Evolutionary conservation across 805 yeast species (phyloP), one percentile per base, ranked within the genome.

Genomic region (Saccharomycopsis sp.): DNA sequence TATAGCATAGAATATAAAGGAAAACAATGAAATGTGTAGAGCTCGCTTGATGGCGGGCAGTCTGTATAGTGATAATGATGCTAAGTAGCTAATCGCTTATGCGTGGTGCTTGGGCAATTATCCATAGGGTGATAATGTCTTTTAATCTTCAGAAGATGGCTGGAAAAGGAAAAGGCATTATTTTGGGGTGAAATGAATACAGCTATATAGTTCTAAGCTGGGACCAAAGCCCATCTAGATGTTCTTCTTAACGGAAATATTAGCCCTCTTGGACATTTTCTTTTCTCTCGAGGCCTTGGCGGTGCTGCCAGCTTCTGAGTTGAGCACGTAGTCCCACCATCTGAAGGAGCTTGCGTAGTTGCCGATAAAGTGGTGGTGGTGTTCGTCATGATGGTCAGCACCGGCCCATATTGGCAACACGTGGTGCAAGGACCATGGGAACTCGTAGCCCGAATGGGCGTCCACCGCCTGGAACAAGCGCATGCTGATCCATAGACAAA

Each of bases 361-460:
- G 51, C 97, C 97, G 53, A 86, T 82, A 64, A 89, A 89, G 66
- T 81, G 87, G 60, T 84, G 94, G 61, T 89, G 98, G 60, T 89
- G 98, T 63, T 84, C 84, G 63, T 89, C 98, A 60, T 89, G 97
- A 63, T 89, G 97, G 56, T 84, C 96, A 17, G 96, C 96, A 51
- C 97, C 97, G 3, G 96, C 95, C 96, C 97, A 88, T 65, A 92
- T 74, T 36, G 96, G 96, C 47, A 89, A 59, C 63, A 89, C 77
- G 59, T 87, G 86, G 64, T 86, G 92, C 57, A 89, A 70, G 4
- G 96, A 85, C 85, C 94, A 79, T 49, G 98, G 97, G 76, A 89
- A 89, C 60, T 89, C 97, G 63, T 89, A 92, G 45, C 97, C 98
- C 9, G 96, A 87, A 63, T 89, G 98, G 19, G 96, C 81, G 60